Base-by-base conservation (phyloP, 352 stramenopile genomes). In the Vaucheria bursata region DNA sequence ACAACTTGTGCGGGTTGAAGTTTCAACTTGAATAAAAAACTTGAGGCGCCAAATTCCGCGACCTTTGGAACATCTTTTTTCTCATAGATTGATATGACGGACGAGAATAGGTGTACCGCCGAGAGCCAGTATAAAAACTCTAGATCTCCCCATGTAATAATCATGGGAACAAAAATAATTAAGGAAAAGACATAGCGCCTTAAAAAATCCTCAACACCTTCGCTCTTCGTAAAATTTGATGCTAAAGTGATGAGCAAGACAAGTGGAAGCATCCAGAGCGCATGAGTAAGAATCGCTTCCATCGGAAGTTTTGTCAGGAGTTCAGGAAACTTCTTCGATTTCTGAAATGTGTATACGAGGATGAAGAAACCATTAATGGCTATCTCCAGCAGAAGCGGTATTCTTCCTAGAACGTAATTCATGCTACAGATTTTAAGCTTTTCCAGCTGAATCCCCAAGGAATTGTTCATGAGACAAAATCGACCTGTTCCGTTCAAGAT, bases 81-180 rank as follows among this genome's bases (percentile, higher is more conserved):
- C 45, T 59, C 45, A 25, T 59, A 18, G 25, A 59, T 18, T 59
- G 45, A 59, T 18, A 59, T 59, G 25, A 59, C 25, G 18, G 45
- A 18, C 45, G 45, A 59, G 45, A 59, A 59, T 18, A 59, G 45
- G 25, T 59, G 45, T 25, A 59, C 45, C 45, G 25, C 45, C 12
- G 45, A 59, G 45, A 59, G 45, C 45, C 45, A 59, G 25, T 59
- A 59, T 18, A 25, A 18, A 59, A 59, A 59, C 45, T 59, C 45
- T 18, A 25, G 12, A 25, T 59, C 45, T 25, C 45, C 45, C 12
- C 25, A 59, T 18, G 45, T 59, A 18, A 59, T 18, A 18, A 59
- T 25, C 45, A 59, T 59, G 45, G 45, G 45, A 18, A 25, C 45
- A 59, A 59, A 59, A 59, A 59, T 59, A 59, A 59, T 59, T 25